Base-by-base conservation (phyloP, 164 flowering plant species). In the Vitis riparia region DNA sequence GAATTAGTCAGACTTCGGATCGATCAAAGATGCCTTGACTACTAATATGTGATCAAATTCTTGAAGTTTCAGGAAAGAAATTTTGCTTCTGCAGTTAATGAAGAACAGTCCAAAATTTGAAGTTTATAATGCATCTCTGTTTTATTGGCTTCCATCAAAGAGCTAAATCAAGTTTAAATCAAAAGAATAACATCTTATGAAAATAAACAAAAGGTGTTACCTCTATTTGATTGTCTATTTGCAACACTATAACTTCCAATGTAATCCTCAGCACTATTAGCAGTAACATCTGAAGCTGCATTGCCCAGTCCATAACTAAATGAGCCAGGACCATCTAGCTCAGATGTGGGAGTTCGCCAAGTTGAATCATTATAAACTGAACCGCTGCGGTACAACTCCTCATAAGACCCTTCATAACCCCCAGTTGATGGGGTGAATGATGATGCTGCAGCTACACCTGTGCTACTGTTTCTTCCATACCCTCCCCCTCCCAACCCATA, bases 221-320 rank as follows among this genome's bases (percentile, higher is more conserved):
- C 94, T 90, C 92, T 88, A 82, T 83, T 85, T 57, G 92, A 30
- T 69, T 87, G 90, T 82, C 89, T 84, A 77, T 77, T 85, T 66
- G 85, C 56, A 76, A 82, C 88, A 75, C 69, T 78, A 71, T 86
- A 87, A 77, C 81, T 79, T 63, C 81, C 89, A 75, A 75, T 71
- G 71, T 73, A 88, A 76, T 79, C 86, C 60, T 79, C 80, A 32
- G 93, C 79, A 79, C 63, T 77, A 66, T 78, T 85, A 51, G 81
- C 76, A 12, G 71, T 48, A 73, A 75, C 77, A 76, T 91, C 91
- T 11, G 93, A 74, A 68, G 82, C 68, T 55, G 79, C 68, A 75
- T 68, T 78, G 11, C 83, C 85, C 55, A 91, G 80, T 0, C 92
- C 90, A 81, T 81, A 88, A 51, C 76, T 69, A 73, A 82, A 80